Evolutionary conservation across 2,329 filamentous ascomycete genomes (phyloP).

Genomic region (Trichoderma endophyticum): DNA sequence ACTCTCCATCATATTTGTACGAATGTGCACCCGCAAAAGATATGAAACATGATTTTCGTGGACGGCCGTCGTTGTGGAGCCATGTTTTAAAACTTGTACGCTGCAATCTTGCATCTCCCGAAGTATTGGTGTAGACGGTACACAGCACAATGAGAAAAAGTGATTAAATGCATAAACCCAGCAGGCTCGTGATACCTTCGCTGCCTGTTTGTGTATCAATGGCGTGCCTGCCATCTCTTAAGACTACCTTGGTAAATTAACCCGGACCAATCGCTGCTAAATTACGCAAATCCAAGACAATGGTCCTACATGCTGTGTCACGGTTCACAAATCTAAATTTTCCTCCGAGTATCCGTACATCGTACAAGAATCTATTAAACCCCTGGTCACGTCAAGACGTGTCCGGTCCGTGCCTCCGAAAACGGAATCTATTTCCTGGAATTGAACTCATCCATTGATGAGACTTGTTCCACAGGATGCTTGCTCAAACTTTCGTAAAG

Average conservation of each 20-base stretch:
- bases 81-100: not conserved
- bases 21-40: not conserved
- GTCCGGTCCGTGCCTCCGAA: not conserved
- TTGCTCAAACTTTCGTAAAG: constrained; percentile 23
- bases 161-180: not conserved
- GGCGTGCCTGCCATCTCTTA: not conserved
- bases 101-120: not conserved
- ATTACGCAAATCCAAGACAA: not conserved
- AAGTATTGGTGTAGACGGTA: not conserved
- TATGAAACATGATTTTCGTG: not conserved
- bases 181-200: not conserved
- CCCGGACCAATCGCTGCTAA: not conserved
- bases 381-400: not conserved
- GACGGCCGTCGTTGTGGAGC: not conserved
- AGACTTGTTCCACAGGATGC: constrained; percentile 19
- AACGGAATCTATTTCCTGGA: not conserved
- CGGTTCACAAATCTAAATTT: not conserved
- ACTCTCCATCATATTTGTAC: not conserved
- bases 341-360: not conserved
- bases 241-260: not conserved
- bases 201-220: not conserved
- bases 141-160: not conserved
- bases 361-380: not conserved
- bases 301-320: not conserved
- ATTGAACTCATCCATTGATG: not conserved